Base-by-base conservation (phyloP, 2,329 filamentous ascomycete species). In the Diaporthe sp. region DNA sequence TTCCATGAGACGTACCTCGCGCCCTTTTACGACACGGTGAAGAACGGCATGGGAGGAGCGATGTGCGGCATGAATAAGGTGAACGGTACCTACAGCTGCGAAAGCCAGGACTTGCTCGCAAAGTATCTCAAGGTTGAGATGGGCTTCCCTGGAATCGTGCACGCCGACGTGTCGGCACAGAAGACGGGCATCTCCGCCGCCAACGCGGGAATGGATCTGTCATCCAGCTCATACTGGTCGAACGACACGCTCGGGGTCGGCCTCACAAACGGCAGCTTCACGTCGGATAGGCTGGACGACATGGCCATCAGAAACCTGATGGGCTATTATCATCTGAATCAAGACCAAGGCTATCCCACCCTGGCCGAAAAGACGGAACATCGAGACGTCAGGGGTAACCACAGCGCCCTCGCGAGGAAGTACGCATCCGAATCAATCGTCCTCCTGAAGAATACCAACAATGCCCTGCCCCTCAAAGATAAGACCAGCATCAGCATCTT, bases 161-260 rank as follows among this genome's bases (percentile, higher is more conserved):
- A 92, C 58, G 88, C 89, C 0, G 93, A 95, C 80, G 94, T 93
- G 91, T 82, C 84, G 39, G 93, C 91, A 1, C 92, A 93, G 72
- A 92, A 93, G 78, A 85, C 90, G 0, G 92, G 92, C 47, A 88
- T 93, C 12, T 88, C 87, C 1, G 88, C 88, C 4, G 87, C 92
- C 1, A 84, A 92, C 72, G 91, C 92, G 3, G 94, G 94, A 31
- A 82, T 95, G 51, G 93, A 95, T 80, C 91, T 94, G 89, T 90
- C 88, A 12, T 94, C 95, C 93, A 92, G 92, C 0, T 83, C 77
- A 5, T 82, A 80, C 1, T 80, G 79, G 7, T 70, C 75, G 0
- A 84, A 83, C 22, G 78, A 81, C 4, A 93, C 94, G 28, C 86
- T 94, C 0, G 85, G 87, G 0, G 82, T 87, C 5, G 90, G 92